Evolutionary conservation across 2,329 filamentous ascomycete species (phyloP), one percentile per base, ranked within the genome.

Genomic region (Elsinoe australis): DNA sequence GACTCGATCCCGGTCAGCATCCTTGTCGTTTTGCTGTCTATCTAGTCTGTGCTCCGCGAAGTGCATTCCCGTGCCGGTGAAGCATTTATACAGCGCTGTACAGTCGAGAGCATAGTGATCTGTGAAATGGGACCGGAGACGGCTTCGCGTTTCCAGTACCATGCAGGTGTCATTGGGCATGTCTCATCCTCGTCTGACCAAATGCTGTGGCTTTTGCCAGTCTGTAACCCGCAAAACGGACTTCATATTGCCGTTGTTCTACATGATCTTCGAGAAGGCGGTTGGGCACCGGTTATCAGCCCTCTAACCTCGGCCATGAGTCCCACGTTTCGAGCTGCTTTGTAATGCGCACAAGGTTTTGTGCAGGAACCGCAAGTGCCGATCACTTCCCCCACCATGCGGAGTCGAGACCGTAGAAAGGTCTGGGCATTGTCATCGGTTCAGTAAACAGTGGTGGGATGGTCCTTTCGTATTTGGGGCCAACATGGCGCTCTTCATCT

Each of bases 361-460:
- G 2, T 24, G 28, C 4, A 26, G 21, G 36, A 26, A 41, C 21
- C 36, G 15, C 36, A 41, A 41, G 36, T 41, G 36, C 36, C 36
- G 21, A 41, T 28, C 36, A 15, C 17, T 21, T 41, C 26, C 36
- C 36, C 36, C 36, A 41, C 36, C 36, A 41, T 41, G 28, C 36
- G 21, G 22, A 26, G 21, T 39, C 35, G 35, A 39, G 35, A 39
- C 35, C 35, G 26, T 18, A 12, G 15, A 21, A 18, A 39, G 35
- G 35, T 22, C 35, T 39, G 36, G 36, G 36, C 36, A n/a, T 24
- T 24, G 28, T 41, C 36, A 41, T 41, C 6, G 12, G 36, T 41
- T 41, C 36, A 26, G 8, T 41, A 26, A 41, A 28, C 36, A 41
- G 21, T 41, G 36, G n/a, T n/a, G n/a, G n/a, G n/a, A n/a, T n/a